Conservation (phyloP, 2,329 filamentous ascomycete genomes). For the Colletotrichum incanum region DNA sequence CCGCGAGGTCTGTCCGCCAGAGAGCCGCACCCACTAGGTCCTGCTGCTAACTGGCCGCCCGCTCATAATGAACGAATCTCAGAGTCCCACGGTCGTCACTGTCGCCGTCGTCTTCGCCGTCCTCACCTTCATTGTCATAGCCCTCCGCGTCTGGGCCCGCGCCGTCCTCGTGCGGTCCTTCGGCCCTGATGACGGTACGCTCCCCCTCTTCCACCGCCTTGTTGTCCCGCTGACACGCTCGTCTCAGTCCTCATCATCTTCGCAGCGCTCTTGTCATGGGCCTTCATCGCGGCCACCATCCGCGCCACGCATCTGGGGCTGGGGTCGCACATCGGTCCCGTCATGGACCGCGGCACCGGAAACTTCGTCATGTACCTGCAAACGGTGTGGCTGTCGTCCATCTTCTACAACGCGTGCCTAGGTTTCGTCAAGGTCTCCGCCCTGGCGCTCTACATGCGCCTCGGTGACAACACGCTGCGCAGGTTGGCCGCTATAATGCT, state of each 20-base stretch:
- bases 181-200: conserved; percentile 51
- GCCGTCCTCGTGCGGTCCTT: conserved; percentile 54
- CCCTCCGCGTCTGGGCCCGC: conserved; percentile 56
- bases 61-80: conserved; percentile 47
- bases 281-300: conserved; percentile 55
- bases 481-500: conserved; percentile 57
- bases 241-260: conserved; percentile 41
- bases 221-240: not conserved
- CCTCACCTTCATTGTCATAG: conserved; percentile 55
- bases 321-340: conserved; percentile 49
- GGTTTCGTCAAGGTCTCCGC: conserved; percentile 65
- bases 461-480: conserved; percentile 56
- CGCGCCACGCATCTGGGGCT: conserved; percentile 49
- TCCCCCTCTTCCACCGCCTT: not conserved
- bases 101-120: conserved; percentile 56
- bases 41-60: not conserved
- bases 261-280: conserved; percentile 48
- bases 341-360: conserved; percentile 40
- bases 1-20: not conserved
- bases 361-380: conserved; percentile 45
- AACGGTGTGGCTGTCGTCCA: conserved; percentile 60
- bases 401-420: conserved; percentile 63
- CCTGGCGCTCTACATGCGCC: conserved; percentile 60
- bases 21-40: not conserved
- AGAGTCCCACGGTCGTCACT: conserved; percentile 53